phyloP scores from a whole-genome alignment of 2,329 filamentous ascomycete species.

The Pestalotiopsis sp. region DNA sequence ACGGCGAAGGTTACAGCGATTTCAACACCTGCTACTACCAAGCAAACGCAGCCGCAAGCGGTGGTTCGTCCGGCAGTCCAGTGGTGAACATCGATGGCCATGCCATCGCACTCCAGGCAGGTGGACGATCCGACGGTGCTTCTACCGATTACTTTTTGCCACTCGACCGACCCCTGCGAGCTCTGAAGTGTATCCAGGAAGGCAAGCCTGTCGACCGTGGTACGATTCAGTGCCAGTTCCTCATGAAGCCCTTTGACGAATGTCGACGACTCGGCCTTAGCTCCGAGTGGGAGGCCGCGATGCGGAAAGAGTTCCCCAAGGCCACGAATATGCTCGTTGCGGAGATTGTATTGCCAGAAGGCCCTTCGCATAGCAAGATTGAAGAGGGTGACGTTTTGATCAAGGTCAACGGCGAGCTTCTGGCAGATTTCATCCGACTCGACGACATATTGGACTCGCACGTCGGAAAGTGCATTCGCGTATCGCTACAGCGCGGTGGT shows the following conservation, averaged over 20 bases:
- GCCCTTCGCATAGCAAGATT: slow-evolving; percentile 83
- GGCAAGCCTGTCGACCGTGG: slow-evolving; percentile 79
- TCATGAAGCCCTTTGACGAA: slow-evolving; percentile 97
- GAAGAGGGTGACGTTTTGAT: slow-evolving; percentile 93
- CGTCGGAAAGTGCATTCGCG: slow-evolving; percentile 75
- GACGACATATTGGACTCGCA: slow-evolving; percentile 91
- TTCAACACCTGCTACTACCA: slow-evolving; percentile 98
- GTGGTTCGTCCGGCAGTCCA: slow-evolving; percentile 96
- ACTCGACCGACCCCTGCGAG: slow-evolving; percentile 85
- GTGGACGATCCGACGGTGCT: slow-evolving; percentile 89
- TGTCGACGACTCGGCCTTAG: slow-evolving; percentile 86
- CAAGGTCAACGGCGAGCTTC: slow-evolving; percentile 89
- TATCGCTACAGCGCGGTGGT: slow-evolving; percentile 87
- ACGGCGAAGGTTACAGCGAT: slow-evolving; percentile 96
- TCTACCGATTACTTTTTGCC: slow-evolving; percentile 98
- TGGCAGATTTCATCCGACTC: slow-evolving; percentile 89
- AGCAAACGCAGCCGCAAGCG: slow-evolving; percentile 93
- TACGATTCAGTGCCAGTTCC: slow-evolving; percentile 97
- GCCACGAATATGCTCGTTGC: slow-evolving; percentile 97
- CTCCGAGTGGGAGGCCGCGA: slow-evolving; percentile 81
- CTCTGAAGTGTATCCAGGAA: slow-evolving; percentile 81
- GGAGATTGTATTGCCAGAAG: slow-evolving; percentile 90
- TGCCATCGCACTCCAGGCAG: slow-evolving; percentile 90
- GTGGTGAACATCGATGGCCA: slow-evolving; percentile 94
- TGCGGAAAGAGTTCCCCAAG: slow-evolving; percentile 82